Conservation (phyloP, 2,329 filamentous ascomycete species). For the Beauveria pseudobassiana region DNA sequence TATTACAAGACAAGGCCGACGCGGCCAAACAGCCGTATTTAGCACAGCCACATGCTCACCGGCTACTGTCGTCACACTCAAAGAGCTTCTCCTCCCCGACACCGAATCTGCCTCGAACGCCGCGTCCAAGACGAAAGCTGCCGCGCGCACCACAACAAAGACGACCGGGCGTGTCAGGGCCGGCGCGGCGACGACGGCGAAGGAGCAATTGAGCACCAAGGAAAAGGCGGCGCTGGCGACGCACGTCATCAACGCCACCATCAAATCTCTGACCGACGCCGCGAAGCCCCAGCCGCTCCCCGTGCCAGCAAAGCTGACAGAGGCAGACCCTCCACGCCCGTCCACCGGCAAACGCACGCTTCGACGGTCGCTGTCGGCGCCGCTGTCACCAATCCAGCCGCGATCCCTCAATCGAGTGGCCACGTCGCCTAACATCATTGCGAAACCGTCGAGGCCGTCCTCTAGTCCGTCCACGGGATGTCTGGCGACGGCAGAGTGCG, state of each 20-base stretch:
- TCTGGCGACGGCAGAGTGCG: conserved; percentile 59
- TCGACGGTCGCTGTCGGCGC: conserved; percentile 48
- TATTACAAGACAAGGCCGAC: conserved; percentile 35
- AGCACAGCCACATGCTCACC: conserved; percentile 47
- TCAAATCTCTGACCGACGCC: conserved; percentile 63
- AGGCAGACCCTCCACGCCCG: conserved; percentile 25
- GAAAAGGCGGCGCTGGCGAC: conserved; percentile 64
- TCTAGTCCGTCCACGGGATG: conserved; percentile 33
- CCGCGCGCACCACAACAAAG: conserved; percentile 24
- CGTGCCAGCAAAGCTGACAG: conserved; percentile 26
- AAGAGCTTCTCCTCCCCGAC: conserved; percentile 36
- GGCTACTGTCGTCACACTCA: conserved; percentile 38
- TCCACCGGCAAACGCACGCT: conserved; percentile 33
- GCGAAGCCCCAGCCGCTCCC: conserved; percentile 40
- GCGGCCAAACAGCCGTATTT: conserved; percentile 45
- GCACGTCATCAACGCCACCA: conserved; percentile 61
- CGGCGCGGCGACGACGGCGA: conserved; percentile 17
- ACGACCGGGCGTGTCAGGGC: conserved; percentile 17
- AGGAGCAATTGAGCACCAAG: conserved; percentile 23
- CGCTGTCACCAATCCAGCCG: conserved; percentile 54
- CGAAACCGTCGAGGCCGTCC: conserved; percentile 21
- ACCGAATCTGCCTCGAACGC: conserved; percentile 17
- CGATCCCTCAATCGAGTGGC: conserved; percentile 53
- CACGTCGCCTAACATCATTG: conserved; percentile 39
- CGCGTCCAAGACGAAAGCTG: conserved; percentile 20